Evolutionary conservation across 495 filamentous ascomycete genomes (phyloP).

Genomic region (Trichocladium uniseriatum): DNA sequence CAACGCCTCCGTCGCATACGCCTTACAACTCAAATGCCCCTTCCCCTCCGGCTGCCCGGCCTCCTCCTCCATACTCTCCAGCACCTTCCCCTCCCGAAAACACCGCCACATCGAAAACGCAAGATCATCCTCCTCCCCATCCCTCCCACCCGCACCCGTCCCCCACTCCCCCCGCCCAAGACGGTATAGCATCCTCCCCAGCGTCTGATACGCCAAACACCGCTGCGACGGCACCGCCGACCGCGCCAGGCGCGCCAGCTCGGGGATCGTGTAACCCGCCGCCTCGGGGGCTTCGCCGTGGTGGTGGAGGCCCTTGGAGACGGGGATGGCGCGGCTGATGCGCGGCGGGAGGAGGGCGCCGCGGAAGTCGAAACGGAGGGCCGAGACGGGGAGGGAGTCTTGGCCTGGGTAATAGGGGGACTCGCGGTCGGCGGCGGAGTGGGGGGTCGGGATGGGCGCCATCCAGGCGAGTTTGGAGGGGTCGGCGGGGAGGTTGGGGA

Average conservation of each 20-base stretch:
- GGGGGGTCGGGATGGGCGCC: slow-evolving; percentile 52
- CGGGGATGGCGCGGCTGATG: slow-evolving; percentile 59
- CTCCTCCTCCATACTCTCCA: slow-evolving; percentile 63
- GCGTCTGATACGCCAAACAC: slow-evolving; percentile 83
- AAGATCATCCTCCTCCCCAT: slow-evolving; percentile 42
- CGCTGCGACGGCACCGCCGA: slow-evolving; percentile 76
- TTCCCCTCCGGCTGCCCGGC: slow-evolving; percentile 42
- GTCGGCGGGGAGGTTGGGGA: slow-evolving; percentile 75
- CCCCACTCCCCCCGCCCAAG: slow-evolving; percentile 77
- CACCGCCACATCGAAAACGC: slow-evolving; percentile 60
- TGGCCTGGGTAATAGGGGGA: slow-evolving; percentile 74
- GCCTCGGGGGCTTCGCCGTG: slow-evolving; percentile 89
- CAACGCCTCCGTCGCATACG: slow-evolving; percentile 80
- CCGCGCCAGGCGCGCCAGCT: slow-evolving; percentile 74
- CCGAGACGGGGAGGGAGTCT: slow-evolving; percentile 57
- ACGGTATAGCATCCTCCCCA: slow-evolving; percentile 76
- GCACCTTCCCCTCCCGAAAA: slow-evolving; percentile 64
- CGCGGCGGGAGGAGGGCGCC: slow-evolving; percentile 69
- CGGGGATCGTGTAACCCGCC: slow-evolving; percentile 87
- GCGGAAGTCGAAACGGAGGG: slow-evolving; percentile 80
- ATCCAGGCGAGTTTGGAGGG: slow-evolving; percentile 87
- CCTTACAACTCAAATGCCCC: slow-evolving; percentile 53
- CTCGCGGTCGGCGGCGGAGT: slow-evolving; percentile 49
- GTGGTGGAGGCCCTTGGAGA: slow-evolving; percentile 76
- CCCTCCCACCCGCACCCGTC: slow-evolving; percentile 41